These are phyloP conservation scores for Syzygium syzygioides DNA, from an alignment of 441 rosid species.

Conservation along the genomic window DNA sequence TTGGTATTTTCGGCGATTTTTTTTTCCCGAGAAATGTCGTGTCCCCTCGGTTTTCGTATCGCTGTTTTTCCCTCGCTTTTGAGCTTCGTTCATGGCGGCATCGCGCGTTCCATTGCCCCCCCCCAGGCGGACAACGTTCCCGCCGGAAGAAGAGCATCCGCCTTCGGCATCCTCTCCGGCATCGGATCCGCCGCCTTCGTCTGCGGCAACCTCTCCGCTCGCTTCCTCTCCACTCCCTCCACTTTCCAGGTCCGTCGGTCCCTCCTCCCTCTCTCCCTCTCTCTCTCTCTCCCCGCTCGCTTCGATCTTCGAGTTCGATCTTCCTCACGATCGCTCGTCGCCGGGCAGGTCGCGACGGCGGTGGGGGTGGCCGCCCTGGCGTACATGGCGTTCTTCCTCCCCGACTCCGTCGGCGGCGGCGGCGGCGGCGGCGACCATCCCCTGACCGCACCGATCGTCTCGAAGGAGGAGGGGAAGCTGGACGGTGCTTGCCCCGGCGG, in stretches of 20 bases:
- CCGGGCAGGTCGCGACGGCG: conserved; percentile 42
- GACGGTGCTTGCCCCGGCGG: conserved; percentile 12
- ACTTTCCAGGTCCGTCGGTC: conserved; percentile 53
- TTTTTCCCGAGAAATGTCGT: no score
- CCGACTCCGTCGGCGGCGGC: conserved; percentile 39
- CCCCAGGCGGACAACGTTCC: conserved; percentile 72
- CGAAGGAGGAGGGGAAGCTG: conserved; percentile 27
- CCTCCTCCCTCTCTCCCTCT: neutral
- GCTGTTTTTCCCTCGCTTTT: neutral
- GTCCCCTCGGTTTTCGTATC: neutral
- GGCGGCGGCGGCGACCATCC: conserved; percentile 22
- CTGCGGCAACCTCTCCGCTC: conserved; percentile 69
- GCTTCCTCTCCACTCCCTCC: conserved; percentile 66
- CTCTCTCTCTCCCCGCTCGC: no score
- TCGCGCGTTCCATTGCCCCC: neutral
- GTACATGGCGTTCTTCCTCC: conserved; percentile 70
- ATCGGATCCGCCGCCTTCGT: conserved; percentile 72
- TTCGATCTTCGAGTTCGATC: neutral
- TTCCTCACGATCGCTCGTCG: neutral
- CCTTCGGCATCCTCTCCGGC: conserved; percentile 74
- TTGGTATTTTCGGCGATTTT: no score
- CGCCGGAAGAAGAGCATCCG: conserved; percentile 49
- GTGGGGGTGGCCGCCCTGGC: conserved; percentile 43
- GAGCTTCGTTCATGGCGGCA: neutral
- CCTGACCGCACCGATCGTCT: conserved; percentile 30